Evolutionary conservation across 495 filamentous ascomycete genomes (phyloP).

Genomic region (Pseudotulostoma volvatum): DNA sequence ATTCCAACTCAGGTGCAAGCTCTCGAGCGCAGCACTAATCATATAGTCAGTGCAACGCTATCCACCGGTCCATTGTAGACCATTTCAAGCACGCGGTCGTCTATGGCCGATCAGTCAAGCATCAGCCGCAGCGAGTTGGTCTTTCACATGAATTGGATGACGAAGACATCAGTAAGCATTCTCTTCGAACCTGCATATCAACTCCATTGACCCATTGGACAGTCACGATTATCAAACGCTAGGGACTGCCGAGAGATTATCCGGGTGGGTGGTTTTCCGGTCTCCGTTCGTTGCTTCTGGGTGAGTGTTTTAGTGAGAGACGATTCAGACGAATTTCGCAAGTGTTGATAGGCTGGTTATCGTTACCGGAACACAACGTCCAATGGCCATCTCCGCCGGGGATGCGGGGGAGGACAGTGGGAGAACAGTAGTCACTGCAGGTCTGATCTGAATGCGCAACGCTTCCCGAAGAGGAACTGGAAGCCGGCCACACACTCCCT

Average conservation of each 20-base stretch:
- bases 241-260: too few species aligned
- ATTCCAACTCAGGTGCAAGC: constrained; percentile 1
- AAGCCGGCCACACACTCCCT: too few species aligned
- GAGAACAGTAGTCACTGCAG: too few species aligned
- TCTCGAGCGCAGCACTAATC: constrained; percentile 4
- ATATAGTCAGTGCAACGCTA: constrained; percentile 65
- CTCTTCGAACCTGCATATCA: too few species aligned
- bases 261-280: too few species aligned
- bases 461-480: too few species aligned
- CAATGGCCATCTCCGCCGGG: constrained; percentile 10
- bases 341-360: too few species aligned
- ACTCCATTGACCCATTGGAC: too few species aligned
- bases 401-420: constrained; percentile 13
- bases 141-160: constrained; percentile 82
- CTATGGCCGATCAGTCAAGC: constrained; percentile 94
- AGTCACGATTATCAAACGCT: too few species aligned
- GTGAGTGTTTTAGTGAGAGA: too few species aligned
- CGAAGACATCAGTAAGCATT: constrained; percentile 95
- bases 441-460: constrained; percentile 5
- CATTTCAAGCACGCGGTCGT: constrained; percentile 92
- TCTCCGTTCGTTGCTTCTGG: too few species aligned
- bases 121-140: constrained; percentile 93
- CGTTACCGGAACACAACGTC: constrained; percentile 4
- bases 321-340: too few species aligned
- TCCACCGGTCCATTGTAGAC: constrained; percentile 90